Base-by-base conservation (phyloP, 257 asterid species). In the Primulina eburnea region DNA sequence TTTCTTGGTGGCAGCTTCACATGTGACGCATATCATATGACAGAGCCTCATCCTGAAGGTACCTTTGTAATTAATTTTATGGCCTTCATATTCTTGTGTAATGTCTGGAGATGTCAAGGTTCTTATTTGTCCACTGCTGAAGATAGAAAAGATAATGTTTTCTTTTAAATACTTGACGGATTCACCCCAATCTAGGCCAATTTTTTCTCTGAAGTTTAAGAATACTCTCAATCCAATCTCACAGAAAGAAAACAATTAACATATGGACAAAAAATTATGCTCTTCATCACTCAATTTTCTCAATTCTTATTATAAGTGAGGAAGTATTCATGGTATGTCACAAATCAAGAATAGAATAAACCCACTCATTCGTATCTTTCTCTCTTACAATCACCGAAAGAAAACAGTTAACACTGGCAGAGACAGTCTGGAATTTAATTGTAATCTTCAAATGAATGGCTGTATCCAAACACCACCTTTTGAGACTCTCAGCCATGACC, bases 11-110 rank as follows among this genome's bases (percentile, higher is more conserved):
- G 97, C 82, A 94, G 99, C 86, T 94, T 91, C 84, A 87, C 97
- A 50, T 85, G 85, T 83, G 99, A 94, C 76, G 99, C 99, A 60
- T 91, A 94, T 86, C 99, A 94, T 86, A 83, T 94, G 96, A 89
- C 96, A 56, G 97, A 91, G 80, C 97, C 99, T 78, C 99, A 94
- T 76, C 97, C 99, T 38, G 81, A 89, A 81, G 99, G 99, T 94
- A 84, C 12, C 50, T 67, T 32, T 56, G 30, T 59, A 67, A 67
- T 66, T 40, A 71, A 67, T 66, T 52, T 75, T 69, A 21, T 34
- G 60, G 21, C 20, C 57, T 6, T 71, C 63, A 33, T 38, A 71
- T 56, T 75, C 68, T 71, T 21, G 24, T 11, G 26, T 60, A 71
- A 70, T 63, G 65, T 70, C 29, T 11, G 34, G 67, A 32, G 28